A percentile compares a stretch with the other conserved stretches of the same genome.
Evolutionary conservation across 179 eudicot species (phyloP).

Genomic region (Beta corolliflora): DNA sequence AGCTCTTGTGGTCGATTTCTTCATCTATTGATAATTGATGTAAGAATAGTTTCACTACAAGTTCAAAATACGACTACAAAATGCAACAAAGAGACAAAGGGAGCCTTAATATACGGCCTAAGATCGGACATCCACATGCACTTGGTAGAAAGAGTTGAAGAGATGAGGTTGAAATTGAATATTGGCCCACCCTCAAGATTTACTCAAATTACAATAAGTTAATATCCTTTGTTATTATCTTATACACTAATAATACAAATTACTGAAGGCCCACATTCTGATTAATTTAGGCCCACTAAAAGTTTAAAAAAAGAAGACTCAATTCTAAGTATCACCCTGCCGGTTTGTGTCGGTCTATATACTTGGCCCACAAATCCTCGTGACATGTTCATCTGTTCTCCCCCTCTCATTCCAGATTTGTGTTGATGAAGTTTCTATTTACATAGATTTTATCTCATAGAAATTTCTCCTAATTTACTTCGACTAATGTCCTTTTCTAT

Average conservation of each 20-base stretch:
- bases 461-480: neutral
- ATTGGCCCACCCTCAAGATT: constrained; percentile 5
- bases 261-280: neutral
- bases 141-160: neutral
- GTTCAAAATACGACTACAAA: too few relatives aligned
- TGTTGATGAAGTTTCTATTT: neutral
- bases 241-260: too few relatives aligned
- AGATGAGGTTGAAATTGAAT: constrained; percentile 8
- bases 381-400: constrained; percentile 24
- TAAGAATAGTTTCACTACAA: too few relatives aligned
- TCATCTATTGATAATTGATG: too few relatives aligned
- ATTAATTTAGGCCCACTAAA: constrained; percentile 17
- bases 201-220: neutral
- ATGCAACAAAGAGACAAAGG: neutral
- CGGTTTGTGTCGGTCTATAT: constrained; percentile 4
- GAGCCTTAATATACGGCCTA: constrained; percentile 4
- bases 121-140: constrained; percentile 22
- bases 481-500: neutral
- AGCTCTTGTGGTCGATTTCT: too few relatives aligned
- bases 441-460: neutral
- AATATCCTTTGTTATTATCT: too few relatives aligned
- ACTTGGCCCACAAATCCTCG: constrained; percentile 30
- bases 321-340: constrained; percentile 8
- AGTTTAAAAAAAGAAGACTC: neutral
- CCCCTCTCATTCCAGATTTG: neutral